Evolutionary conservation across 2,329 filamentous ascomycete genomes (phyloP), one percentile per base, ranked within the genome.

Genomic region (Dichotomopilus funicola): DNA sequence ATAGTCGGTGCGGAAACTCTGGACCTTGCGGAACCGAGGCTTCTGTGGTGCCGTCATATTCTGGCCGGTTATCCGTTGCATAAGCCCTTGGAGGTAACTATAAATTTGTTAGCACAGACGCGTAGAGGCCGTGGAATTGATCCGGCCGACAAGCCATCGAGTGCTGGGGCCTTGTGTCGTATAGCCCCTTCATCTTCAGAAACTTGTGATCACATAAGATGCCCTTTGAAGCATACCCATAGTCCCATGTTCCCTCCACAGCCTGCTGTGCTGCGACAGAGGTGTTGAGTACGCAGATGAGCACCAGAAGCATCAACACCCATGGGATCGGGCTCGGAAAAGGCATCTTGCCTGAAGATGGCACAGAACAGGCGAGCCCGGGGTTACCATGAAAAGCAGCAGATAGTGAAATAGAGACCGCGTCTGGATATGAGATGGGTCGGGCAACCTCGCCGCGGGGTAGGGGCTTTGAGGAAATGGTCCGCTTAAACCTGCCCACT

Each of bases 1-100:
- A 75, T 96, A 99, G 68, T 96, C 89, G 6, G 89, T 87, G 62
- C 87, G 80, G 74, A 99, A 96, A 66, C 82, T 85, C 68, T 96
- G 90, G 49, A 96, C 78, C 65, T 86, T 87, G 70, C 86, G 89
- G 73, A 97, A 97, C 66, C 86, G 81, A 47, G 77, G 72, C 55
- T 73, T 73, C 51, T 75, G 69, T 51, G 68, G 68, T 40, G 79
- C 72, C 54, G 80, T 73, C 85, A 88, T 88, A 42, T 68, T 79
- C 66, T 56, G 58, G 57, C 51, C 64, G 60, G 54, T 56, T 57
- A 59, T 59, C 52, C 56, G 63, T 51, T 57, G 52, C 56, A 56
- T 61, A 51, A 49, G 56, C 38, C 53, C 56, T 55, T 52, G 59
- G 41, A 64, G 38, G 27, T 61, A 57, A 35, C 66, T 68, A 45